Evolutionary conservation across 2,329 filamentous ascomycete genomes (phyloP).

Genomic region (Diaporthe sp.): DNA sequence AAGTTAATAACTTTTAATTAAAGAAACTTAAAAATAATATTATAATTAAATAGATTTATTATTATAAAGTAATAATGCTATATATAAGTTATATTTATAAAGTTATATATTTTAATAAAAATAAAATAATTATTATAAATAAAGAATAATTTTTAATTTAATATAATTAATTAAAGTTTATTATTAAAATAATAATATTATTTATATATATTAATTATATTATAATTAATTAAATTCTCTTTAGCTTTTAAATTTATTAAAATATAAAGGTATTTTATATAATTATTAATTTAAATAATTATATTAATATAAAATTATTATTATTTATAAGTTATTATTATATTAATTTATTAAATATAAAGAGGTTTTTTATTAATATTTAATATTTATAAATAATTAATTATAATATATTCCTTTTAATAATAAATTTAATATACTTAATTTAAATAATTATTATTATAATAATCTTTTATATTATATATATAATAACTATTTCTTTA

Average conservation of each 20-base stretch:
- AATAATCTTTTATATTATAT: background rate
- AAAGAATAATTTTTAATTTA: background rate
- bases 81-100: background rate
- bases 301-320: background rate
- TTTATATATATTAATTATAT: background rate
- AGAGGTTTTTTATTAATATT: too few relatives aligned
- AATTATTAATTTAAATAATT: background rate
- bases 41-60: background rate
- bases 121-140: background rate
- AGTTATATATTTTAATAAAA: background rate
- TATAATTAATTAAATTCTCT: background rate
- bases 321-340: background rate
- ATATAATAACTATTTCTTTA: background rate
- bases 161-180: background rate
- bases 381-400: background rate
- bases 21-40: background rate
- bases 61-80: background rate
- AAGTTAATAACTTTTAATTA: too few relatives aligned
- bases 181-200: background rate
- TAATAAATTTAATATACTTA: background rate
- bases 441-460: slow-evolving; percentile 2
- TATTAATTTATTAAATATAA: background rate
- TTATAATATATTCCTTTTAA: background rate
- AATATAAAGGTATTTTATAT: background rate
- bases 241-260: background rate